Base-by-base conservation (phyloP, 129 eudicot species). In the Kitagawia praeruptora region DNA sequence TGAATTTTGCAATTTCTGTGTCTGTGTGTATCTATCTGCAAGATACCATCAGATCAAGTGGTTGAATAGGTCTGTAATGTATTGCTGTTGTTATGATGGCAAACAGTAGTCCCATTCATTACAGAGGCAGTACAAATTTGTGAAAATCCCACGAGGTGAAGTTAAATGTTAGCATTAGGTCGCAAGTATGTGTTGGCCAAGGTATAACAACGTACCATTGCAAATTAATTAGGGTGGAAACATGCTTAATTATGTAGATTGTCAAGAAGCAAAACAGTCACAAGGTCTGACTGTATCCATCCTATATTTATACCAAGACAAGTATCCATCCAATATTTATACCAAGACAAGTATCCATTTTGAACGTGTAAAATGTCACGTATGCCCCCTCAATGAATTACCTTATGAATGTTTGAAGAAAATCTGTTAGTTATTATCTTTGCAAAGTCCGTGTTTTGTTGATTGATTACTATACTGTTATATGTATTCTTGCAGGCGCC, bases 401-500 rank as follows among this genome's bases (percentile, higher is more conserved):
- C 72, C 72, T 31, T 28, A 2, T 28, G 15, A 31, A 11, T 12
- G 5, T 66, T 28, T 3, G 23, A 28, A 10, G 67, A 31, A 11
- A 13, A 28, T 9, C 80, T 78, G 41, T 75, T 46, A 4, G 1
- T 79, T 18, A 34, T 69, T 1, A 16, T 46, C 21, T 27, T 78
- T 41, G 61, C 14, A 15, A 64, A 42, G 10, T 21, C 47, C 45
- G 42, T 38, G 51, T 75, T 6, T 66, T 31, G 6, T 66, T 34
- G 72, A 13, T 66, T 66, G 40, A 13, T 9, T 31, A 66, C 25
- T 39, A 7, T 38, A 34, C 41, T 3, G 21, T 31, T 70, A 28
- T 47, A 77, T 73, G 69, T 78, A 44, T 80, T 14, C 53, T 54
- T 80, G 83, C 87, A 95, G 98, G 83, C 98, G 98, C 38, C 98